Conservation (phyloP, 2,329 filamentous ascomycete species). For the Periglandula ipomoeae region DNA sequence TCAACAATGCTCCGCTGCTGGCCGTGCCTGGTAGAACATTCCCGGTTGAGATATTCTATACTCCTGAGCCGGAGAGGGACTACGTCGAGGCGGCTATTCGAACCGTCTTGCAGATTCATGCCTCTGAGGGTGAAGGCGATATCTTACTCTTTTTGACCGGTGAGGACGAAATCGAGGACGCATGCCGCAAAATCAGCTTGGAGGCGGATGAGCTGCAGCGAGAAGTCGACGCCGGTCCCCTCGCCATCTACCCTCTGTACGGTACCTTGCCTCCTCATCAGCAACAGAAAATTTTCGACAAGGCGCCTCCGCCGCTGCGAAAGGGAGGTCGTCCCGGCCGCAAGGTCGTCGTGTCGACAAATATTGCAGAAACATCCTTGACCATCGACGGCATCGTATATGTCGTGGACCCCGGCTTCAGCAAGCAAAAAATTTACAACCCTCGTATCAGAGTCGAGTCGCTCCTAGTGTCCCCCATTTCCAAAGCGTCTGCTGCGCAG, state of each 20-base stretch:
- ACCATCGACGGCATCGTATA: slow-evolving; percentile 99
- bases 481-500: slow-evolving; percentile 94
- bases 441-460: slow-evolving; percentile 94
- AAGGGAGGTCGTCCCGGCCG: slow-evolving; percentile 78
- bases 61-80: slow-evolving; percentile 87
- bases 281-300: slow-evolving; percentile 92
- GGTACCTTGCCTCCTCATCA: slow-evolving; percentile 85
- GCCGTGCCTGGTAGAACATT: slow-evolving; percentile 92
- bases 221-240: slow-evolving; percentile 83
- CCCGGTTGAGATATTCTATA: slow-evolving; percentile 98
- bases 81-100: slow-evolving; percentile 93
- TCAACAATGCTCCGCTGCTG: slow-evolving; percentile 85
- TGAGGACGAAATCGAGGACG: slow-evolving; percentile 97
- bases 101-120: slow-evolving; percentile 94
- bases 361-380: slow-evolving; percentile 94
- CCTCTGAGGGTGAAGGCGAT: slow-evolving; percentile 84
- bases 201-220: slow-evolving; percentile 87
- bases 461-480: slow-evolving; percentile 93
- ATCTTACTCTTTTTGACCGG: slow-evolving; percentile 92
- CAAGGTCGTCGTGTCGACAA: slow-evolving; percentile 90
- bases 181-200: slow-evolving; percentile 80
- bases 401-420: slow-evolving; percentile 97
- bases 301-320: slow-evolving; percentile 63
- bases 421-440: slow-evolving; percentile 99
- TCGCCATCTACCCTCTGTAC: slow-evolving; percentile 89